Conservation (phyloP, 2,329 filamentous ascomycete genomes). For the Coniosporium tulheliwenetii region DNA sequence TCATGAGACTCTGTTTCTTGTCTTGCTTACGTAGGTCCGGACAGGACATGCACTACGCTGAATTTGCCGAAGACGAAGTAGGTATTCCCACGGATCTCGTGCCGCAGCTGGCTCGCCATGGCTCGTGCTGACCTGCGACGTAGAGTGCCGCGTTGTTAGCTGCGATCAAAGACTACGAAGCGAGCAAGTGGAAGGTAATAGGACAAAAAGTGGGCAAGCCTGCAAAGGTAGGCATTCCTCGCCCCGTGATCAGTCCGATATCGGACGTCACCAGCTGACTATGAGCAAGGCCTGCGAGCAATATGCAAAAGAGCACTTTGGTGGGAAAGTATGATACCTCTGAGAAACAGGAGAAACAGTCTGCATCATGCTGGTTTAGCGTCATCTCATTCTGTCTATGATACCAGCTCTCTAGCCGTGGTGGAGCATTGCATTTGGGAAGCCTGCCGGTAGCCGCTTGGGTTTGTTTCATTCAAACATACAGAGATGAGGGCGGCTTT, state of each 20-base stretch:
- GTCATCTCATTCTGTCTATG: conserved; percentile 12
- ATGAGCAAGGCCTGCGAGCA: conserved; percentile 59
- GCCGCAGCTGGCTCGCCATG: too few species aligned
- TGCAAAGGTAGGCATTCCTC: conserved; percentile 53
- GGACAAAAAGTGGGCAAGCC: conserved; percentile 95
- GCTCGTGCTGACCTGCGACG: conserved; percentile 4
- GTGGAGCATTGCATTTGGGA: too few species aligned
- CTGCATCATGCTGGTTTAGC: conserved; percentile 18
- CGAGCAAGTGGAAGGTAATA: conserved; percentile 97
- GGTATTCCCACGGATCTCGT: conserved; percentile 26
- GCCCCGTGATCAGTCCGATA: conserved; percentile 7
- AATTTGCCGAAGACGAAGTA: conserved; percentile 96
- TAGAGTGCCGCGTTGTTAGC: conserved; percentile 68
- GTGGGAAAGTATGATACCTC: conserved; percentile 30
- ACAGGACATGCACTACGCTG: conserved; percentile 97
- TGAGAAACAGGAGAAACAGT: conserved; percentile 26
- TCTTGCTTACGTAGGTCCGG: conserved; percentile 9
- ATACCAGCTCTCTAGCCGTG: conserved; percentile 18
- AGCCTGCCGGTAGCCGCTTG: too few species aligned
- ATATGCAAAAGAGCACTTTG: conserved; percentile 92
- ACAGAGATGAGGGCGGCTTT: too few species aligned
- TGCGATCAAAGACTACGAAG: conserved; percentile 97
- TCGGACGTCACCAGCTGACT: not conserved
- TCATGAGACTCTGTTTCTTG: not conserved
- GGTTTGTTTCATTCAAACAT: too few species aligned